These are phyloP conservation scores for Clathrospora elynae DNA, from an alignment of 2,329 filamentous ascomycete species.

Conservation along the genomic window DNA sequence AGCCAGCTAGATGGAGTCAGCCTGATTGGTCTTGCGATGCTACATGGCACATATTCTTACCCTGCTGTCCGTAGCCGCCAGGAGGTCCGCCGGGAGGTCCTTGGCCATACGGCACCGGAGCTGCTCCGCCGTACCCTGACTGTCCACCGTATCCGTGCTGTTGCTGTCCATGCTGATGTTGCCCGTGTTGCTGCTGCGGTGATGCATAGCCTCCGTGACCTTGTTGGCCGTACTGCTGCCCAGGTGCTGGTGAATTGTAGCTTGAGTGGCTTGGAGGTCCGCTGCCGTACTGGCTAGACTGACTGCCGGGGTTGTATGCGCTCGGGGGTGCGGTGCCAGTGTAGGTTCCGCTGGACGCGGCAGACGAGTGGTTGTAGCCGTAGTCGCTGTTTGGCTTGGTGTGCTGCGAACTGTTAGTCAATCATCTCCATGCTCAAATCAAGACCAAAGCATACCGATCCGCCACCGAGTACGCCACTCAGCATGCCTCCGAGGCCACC, in stretches of 20 bases:
- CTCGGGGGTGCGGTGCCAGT: conserved; percentile 67
- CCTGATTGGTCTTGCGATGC: neutral
- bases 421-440: neutral
- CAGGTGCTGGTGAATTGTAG: conserved; percentile 26
- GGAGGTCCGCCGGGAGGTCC: conserved; percentile 15
- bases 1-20: conserved; percentile 31
- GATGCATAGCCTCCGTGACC: conserved; percentile 16
- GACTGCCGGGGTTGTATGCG: conserved; percentile 58
- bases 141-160: conserved; percentile 34
- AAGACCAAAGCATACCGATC: conserved; percentile 35
- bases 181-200: conserved; percentile 14
- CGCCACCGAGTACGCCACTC: conserved; percentile 45
- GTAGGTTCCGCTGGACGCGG: conserved; percentile 59
- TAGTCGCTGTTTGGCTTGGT: conserved; percentile 53
- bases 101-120: conserved; percentile 11
- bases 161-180: conserved; percentile 21
- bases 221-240: conserved; percentile 28
- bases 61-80: conserved; percentile 35
- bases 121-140: conserved; percentile 21
- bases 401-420: conserved; percentile 28
- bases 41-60: conserved; percentile 6
- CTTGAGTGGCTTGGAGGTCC: conserved; percentile 27
- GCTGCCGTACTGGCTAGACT: conserved; percentile 29
- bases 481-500: conserved; percentile 37
- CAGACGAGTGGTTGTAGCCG: conserved; percentile 63